Percentiles rank a stretch among this genome's conserved stretches.
Conservation (phyloP, 768 basidiomycete genomes). For the Amanita jacksonii region DNA sequence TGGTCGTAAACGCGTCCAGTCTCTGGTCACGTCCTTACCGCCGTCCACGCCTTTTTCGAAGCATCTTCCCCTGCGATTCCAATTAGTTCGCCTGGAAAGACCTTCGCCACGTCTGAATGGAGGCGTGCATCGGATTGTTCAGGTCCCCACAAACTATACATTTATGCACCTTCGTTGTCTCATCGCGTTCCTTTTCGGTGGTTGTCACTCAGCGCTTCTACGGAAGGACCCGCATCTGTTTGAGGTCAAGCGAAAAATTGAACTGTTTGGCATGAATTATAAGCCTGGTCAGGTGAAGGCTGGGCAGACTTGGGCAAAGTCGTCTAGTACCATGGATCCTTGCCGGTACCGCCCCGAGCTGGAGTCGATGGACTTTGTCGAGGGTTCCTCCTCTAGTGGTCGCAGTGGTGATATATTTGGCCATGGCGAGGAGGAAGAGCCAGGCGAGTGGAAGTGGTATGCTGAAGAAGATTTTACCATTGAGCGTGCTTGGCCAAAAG, state of each 20-base stretch:
- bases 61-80: constrained; percentile 57
- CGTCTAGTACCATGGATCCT: constrained; percentile 46
- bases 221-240: constrained; percentile 42
- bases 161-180: constrained; percentile 57
- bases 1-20: constrained; percentile 40
- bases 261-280: constrained; percentile 29
- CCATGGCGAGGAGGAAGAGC: constrained; percentile 22
- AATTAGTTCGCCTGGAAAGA: constrained; percentile 33
- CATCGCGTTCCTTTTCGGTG: constrained; percentile 51
- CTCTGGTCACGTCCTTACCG: constrained; percentile 30
- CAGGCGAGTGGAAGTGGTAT: constrained; percentile 55
- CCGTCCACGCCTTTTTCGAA: constrained; percentile 41
- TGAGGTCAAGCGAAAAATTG: constrained; percentile 42
- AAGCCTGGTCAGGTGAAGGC: constrained; percentile 44
- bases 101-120: constrained; percentile 25
- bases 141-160: constrained; percentile 63
- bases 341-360: constrained; percentile 32
- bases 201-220: constrained; percentile 12
- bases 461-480: constrained; percentile 60
- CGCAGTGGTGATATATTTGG: constrained; percentile 17
- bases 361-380: constrained; percentile 20
- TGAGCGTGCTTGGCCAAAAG: constrained; percentile 47
- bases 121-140: constrained; percentile 53
- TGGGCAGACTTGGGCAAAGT: constrained; percentile 36
- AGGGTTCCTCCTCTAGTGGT: constrained; percentile 33